Base-by-base conservation (phyloP, 495 filamentous ascomycete genomes). In the Tuber brumale region DNA sequence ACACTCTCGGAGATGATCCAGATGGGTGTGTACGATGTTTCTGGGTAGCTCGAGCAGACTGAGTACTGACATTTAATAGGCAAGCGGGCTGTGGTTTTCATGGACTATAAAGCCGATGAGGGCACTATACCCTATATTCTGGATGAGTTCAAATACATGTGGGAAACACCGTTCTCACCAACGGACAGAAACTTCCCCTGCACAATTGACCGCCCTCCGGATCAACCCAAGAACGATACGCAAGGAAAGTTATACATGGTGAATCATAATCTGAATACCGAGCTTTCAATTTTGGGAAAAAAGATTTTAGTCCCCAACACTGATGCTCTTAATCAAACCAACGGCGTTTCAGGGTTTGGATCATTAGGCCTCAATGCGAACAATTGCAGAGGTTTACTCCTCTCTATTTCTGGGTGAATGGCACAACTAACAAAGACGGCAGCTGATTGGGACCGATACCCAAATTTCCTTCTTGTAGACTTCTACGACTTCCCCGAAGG, bases 381-480 rank as follows among this genome's bases (percentile, higher is more conserved):
- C 14, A 87, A 89, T 70, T 98, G 95, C 83, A 88, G 87, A 46
- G 77, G 90, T 90, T 84, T 84, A 88, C 82, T 42, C 19, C 70
- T 69, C 45, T 23, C 37, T 37, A 14, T 75, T n/a, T 72, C 27
- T 43, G 71, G 19, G 69, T n/a, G 12, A 39, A 57, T 76, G 23
- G 43, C 45, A 78, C 43, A 74, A 39, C 27, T 70, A 3, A 69
- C 69, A 41, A 70, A 31, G 72, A 51, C 45, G 69, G n/a, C 72
- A 85, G 86, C 75, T 0, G 85, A 85, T 37, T 97, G 92, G 92
- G 86, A 86, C 35, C 88, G 91, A 48, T 87, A 92, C 2, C 95
- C 95, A 0, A 97, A 92, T 82, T 92, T 97, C 80, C 87, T 98
- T 12, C 89, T 97, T 41, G 93, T 97, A 7, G 95, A 98, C 83